phyloP scores from a whole-genome alignment of 495 filamentous ascomycete genomes.

The Penicillium crystallinum region DNA sequence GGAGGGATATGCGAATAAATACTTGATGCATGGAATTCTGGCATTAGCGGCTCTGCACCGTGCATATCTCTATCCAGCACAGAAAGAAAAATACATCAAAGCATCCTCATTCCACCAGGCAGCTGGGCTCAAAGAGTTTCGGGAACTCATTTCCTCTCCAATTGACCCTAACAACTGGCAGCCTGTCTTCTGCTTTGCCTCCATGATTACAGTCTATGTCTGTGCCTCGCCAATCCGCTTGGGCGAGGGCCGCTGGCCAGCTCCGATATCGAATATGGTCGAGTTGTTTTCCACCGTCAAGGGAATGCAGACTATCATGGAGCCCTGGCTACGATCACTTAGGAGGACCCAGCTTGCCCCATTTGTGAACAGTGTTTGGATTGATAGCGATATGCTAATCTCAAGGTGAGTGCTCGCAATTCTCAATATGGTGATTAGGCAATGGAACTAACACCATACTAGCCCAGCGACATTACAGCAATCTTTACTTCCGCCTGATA shows the following conservation, averaged over 20 bases:
- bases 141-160: constrained; percentile 20
- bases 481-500: constrained; percentile 18
- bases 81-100: constrained; percentile 22
- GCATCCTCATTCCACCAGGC: constrained; percentile 24
- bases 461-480: constrained; percentile 11
- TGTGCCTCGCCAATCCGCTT: constrained; percentile 26
- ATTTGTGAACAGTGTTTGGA: constrained; percentile 14
- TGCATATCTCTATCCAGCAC: constrained; percentile 13
- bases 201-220: constrained; percentile 33
- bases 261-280: constrained; percentile 16
- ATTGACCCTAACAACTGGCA: constrained; percentile 32
- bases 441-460: not conserved
- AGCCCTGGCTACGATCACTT: constrained; percentile 15
- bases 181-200: constrained; percentile 37
- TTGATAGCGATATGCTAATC: constrained; percentile 14
- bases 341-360: constrained; percentile 15
- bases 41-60: constrained; percentile 38
- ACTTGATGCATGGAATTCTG: constrained; percentile 38
- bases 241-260: constrained; percentile 15
- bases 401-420: constrained; percentile 7
- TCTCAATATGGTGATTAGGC: not conserved
- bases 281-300: constrained; percentile 18
- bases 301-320: constrained; percentile 19
- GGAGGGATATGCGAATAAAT: constrained; percentile 32
- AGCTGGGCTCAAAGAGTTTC: constrained; percentile 16